Evolutionary conservation across 2,329 filamentous ascomycete species (phyloP).

Genomic region (Sarocladium brachiariae): DNA sequence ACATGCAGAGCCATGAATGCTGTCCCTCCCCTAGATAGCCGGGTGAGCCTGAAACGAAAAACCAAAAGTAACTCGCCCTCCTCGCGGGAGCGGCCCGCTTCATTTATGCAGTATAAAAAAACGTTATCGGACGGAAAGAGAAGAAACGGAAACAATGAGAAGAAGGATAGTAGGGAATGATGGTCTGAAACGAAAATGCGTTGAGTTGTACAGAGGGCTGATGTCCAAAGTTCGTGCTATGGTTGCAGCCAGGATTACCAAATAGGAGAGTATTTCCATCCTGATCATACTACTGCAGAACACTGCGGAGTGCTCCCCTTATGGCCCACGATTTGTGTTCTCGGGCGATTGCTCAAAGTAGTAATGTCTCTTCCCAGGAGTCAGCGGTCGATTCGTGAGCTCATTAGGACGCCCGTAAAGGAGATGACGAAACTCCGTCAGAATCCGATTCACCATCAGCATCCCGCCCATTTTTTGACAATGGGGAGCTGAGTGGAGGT

Average conservation of each 20-base stretch:
- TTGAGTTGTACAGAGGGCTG: neutral
- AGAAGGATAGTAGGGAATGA: too few species aligned
- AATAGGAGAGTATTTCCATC: neutral
- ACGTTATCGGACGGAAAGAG: neutral
- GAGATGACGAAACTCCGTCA: conserved; percentile 49
- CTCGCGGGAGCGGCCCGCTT: neutral
- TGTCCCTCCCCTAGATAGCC: neutral
- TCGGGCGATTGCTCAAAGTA: too few species aligned
- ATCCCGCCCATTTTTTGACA: conserved; percentile 42
- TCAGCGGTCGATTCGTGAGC: too few species aligned
- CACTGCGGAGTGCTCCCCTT: neutral
- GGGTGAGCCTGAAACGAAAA: neutral
- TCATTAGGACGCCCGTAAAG: conserved; percentile 16
- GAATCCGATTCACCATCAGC: conserved; percentile 49
- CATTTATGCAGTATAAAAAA: neutral
- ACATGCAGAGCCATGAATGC: neutral
- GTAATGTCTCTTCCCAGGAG: too few species aligned
- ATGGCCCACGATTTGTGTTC: too few species aligned
- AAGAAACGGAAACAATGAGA: neutral
- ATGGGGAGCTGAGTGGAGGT: conserved; percentile 40
- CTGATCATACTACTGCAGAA: neutral
- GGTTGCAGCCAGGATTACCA: neutral
- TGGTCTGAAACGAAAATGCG: too few species aligned
- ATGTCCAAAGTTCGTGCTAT: neutral
- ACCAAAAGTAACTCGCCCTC: neutral